phyloP scores from a whole-genome alignment of 2,329 filamentous ascomycete species.

The Phoma herbarum region DNA sequence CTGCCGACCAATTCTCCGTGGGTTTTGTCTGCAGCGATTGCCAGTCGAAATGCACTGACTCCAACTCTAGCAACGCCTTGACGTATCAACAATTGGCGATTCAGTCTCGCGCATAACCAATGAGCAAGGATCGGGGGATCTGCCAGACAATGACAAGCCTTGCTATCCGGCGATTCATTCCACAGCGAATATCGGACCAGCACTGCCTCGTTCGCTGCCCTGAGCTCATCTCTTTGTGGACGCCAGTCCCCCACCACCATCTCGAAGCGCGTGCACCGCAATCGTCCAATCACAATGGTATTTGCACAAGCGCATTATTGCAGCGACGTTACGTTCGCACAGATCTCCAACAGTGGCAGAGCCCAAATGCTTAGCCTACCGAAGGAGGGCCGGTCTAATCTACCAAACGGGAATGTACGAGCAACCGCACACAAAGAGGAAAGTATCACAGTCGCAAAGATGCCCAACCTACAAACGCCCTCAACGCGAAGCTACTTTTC shows the following conservation, averaged over 20 bases:
- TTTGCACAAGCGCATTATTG: background rate
- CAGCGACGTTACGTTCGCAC: conserved; percentile 12
- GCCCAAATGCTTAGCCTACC: conserved; percentile 20
- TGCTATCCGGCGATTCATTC: conserved; percentile 3
- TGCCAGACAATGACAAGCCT: conserved; percentile 16
- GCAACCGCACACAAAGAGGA: conserved; percentile 8
- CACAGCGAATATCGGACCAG: conserved; percentile 11
- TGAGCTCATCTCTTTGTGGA: conserved; percentile 7
- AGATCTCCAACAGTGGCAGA: conserved; percentile 14
- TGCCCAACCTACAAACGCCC: conserved; percentile 5
- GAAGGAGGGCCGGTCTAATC: conserved; percentile 18
- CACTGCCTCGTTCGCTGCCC: conserved; percentile 16
- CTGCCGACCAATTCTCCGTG: conserved; percentile 18
- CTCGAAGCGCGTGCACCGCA: background rate
- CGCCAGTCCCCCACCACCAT: conserved; percentile 1
- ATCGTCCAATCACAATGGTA: background rate
- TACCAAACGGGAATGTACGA: conserved; percentile 16
- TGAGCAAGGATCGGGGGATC: conserved; percentile 20
- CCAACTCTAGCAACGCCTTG: conserved; percentile 4
- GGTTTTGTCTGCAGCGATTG: conserved; percentile 11
- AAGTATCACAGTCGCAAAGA: conserved; percentile 9
- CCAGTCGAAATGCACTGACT: conserved; percentile 14
- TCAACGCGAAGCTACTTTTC: conserved; percentile 7
- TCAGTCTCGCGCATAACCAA: conserved; percentile 20
- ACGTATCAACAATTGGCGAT: conserved; percentile 14